These are phyloP conservation scores for Deinandra increscens DNA, from an alignment of 129 eudicot species.

Conservation along the genomic window DNA sequence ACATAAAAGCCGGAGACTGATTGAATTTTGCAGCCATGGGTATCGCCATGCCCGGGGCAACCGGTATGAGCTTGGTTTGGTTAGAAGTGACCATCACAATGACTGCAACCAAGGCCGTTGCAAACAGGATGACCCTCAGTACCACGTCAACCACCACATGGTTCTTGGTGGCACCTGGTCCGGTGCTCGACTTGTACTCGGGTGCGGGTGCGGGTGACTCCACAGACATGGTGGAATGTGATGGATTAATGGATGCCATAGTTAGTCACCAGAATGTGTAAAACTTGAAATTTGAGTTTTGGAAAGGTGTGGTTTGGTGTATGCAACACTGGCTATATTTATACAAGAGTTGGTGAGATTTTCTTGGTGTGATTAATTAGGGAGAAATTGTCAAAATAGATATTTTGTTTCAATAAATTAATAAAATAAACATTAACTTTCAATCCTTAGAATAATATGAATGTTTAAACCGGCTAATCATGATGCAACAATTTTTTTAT, in stretches of 20 bases:
- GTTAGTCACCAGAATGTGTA: not conserved
- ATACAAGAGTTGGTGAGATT: constrained; percentile 15
- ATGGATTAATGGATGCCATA: constrained; percentile 16
- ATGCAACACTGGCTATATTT: not conserved
- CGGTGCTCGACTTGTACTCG: not conserved
- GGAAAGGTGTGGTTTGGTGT: constrained; percentile 4
- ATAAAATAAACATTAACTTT: no score
- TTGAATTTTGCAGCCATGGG: constrained; percentile 42
- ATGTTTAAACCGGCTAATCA: no score
- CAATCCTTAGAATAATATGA: no score
- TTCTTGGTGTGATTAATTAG: not conserved
- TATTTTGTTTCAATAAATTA: no score
- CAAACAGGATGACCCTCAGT: constrained; percentile 52
- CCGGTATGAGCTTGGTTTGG: constrained; percentile 36
- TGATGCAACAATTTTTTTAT: no score
- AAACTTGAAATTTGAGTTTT: not conserved
- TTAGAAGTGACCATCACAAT: constrained; percentile 63
- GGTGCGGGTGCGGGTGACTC: constrained; percentile 10
- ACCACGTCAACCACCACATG: constrained; percentile 38
- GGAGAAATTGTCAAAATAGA: not conserved
- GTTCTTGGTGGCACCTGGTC: constrained; percentile 3
- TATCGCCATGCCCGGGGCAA: constrained; percentile 27
- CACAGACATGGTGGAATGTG: not conserved
- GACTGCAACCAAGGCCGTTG: constrained; percentile 41
- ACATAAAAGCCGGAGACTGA: constrained; percentile 68